Evolutionary conservation across 2,329 filamentous ascomycete species (phyloP).

Genomic region (Alternaria triticina): DNA sequence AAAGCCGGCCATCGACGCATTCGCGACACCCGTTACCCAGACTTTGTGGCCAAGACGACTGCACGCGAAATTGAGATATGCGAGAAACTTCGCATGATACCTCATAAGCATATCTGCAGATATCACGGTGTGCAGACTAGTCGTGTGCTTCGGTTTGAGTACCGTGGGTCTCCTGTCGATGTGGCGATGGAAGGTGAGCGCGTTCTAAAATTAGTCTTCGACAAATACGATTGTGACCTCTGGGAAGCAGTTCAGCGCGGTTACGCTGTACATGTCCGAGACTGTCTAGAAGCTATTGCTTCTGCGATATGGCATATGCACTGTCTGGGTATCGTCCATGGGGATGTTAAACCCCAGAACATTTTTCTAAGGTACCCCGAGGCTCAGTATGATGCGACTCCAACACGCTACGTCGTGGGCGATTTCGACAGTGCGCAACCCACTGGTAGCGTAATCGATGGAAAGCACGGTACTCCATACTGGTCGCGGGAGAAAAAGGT

Average conservation of each 20-base stretch:
- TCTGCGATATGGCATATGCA: not conserved
- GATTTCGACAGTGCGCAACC: conserved; percentile 5
- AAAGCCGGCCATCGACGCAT: not conserved
- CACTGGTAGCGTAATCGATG: not conserved
- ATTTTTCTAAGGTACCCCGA: not conserved
- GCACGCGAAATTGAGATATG: not conserved
- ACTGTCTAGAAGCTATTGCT: not conserved
- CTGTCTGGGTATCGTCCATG: not conserved
- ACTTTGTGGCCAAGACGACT: not conserved
- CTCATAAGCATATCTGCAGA: not conserved
- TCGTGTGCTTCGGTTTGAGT: not conserved
- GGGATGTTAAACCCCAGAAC: not conserved
- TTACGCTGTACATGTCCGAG: not conserved
- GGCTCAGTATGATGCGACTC: not conserved
- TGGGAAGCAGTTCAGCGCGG: not conserved
- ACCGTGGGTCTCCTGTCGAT: not conserved
- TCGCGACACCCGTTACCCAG: not conserved
- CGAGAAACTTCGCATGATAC: not conserved
- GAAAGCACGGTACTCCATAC: not conserved
- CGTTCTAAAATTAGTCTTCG: not conserved
- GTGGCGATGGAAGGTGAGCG: not conserved
- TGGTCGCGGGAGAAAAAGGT: not conserved
- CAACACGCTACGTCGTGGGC: not conserved
- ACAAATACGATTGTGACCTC: not conserved
- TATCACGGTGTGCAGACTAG: not conserved